A percentile compares a stretch with the other conserved stretches of the same genome.
phyloP scores from a whole-genome alignment of 2,329 filamentous ascomycete species.

The Diaporthe longicolla region DNA sequence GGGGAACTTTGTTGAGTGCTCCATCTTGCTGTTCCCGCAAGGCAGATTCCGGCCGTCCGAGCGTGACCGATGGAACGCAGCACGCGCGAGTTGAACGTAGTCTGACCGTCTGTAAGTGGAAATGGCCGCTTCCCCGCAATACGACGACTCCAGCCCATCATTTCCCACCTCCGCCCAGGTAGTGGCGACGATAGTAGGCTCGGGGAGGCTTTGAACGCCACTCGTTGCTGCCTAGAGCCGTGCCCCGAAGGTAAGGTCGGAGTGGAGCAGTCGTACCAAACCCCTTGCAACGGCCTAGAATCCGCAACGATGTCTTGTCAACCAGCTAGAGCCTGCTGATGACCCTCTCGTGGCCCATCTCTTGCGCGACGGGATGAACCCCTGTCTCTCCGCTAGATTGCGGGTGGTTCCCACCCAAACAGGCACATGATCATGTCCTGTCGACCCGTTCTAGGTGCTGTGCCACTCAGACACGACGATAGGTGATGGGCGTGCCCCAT shows the following conservation, averaged over 20 bases:
- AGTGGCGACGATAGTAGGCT: background rate
- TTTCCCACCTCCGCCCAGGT: background rate
- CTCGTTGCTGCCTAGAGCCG: background rate
- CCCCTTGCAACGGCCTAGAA: background rate
- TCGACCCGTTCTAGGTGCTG: background rate
- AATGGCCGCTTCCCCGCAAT: background rate
- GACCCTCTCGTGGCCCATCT: background rate
- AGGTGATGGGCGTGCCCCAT: background rate
- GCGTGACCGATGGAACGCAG: no score
- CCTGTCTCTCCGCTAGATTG: background rate
- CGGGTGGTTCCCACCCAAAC: background rate
- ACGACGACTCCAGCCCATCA: background rate
- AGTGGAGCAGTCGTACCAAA: slow-evolving; percentile 10
- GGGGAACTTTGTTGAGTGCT: background rate
- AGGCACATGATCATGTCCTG: background rate
- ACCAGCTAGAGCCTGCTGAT: background rate
- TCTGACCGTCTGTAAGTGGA: background rate
- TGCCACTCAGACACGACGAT: background rate
- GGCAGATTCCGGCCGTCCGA: background rate
- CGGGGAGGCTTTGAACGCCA: background rate
- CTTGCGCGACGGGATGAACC: background rate
- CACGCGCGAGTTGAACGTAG: background rate
- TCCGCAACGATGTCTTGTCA: background rate
- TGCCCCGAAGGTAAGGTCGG: background rate
- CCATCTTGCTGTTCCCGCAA: background rate